phyloP scores from a whole-genome alignment of 1,139 yeast species.

The Taiozyma onychis region DNA sequence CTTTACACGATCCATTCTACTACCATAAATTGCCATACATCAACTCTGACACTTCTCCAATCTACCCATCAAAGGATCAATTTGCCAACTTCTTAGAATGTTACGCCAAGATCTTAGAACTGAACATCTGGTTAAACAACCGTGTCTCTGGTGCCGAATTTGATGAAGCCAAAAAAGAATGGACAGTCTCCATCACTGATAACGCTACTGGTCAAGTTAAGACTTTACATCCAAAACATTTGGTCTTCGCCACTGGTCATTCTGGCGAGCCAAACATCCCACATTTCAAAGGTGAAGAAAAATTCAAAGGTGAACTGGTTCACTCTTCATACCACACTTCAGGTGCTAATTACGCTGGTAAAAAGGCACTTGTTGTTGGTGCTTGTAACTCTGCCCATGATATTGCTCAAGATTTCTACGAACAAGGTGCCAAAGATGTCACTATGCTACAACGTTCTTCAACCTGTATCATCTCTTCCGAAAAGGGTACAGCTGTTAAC shows the following conservation, averaged over 20 bases:
- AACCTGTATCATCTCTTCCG: conserved; percentile 36
- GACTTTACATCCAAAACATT: conserved; percentile 27
- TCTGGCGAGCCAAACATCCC: conserved; percentile 40
- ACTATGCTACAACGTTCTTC: conserved; percentile 40
- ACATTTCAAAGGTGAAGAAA: conserved; percentile 31
- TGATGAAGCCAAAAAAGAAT: conserved; percentile 25
- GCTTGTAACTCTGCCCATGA: conserved; percentile 42
- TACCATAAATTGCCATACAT: conserved; percentile 37
- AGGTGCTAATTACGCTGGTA: conserved; percentile 34
- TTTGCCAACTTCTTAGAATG: conserved; percentile 37
- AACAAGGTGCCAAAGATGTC: conserved; percentile 35
- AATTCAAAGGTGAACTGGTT: conserved; percentile 34
- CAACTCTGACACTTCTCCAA: conserved; percentile 37
- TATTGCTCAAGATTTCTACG: conserved; percentile 39
- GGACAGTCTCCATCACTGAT: conserved; percentile 31
- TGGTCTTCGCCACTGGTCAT: conserved; percentile 39
- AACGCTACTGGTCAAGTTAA: conserved; percentile 20
- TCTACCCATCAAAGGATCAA: conserved; percentile 39
- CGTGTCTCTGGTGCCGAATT: conserved; percentile 30
- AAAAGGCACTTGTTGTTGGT: conserved; percentile 39
- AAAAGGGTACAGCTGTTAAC: conserved; percentile 29
- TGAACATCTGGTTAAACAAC: conserved; percentile 33
- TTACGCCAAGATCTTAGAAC: conserved; percentile 35
- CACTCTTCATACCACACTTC: conserved; percentile 37
- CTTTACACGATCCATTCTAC: conserved; percentile 41